Percentiles rank a stretch among this genome's conserved stretches.
phyloP scores from a whole-genome alignment of 495 filamentous ascomycete genomes.

The Neurospora sp. region DNA sequence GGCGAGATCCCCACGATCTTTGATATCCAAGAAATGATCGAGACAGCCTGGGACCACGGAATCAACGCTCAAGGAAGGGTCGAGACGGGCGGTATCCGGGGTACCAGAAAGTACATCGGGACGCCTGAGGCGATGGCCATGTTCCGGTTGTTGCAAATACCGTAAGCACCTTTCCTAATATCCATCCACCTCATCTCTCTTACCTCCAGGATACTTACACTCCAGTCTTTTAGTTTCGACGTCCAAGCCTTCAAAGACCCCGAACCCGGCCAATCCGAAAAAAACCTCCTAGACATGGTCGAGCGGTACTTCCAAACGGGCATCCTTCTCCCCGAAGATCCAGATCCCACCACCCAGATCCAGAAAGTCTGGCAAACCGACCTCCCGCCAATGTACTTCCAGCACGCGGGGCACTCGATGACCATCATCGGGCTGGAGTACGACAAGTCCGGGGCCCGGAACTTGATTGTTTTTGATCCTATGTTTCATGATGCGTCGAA shows the following conservation, averaged over 20 bases:
- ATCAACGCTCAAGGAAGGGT: constrained; percentile 62
- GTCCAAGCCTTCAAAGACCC: constrained; percentile 27
- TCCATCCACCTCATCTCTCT: background rate
- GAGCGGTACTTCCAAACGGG: constrained; percentile 62
- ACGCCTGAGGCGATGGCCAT: constrained; percentile 86
- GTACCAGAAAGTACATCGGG: constrained; percentile 92
- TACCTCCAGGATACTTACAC: background rate
- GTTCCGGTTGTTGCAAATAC: constrained; percentile 57
- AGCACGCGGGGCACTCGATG: constrained; percentile 83
- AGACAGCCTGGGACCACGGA: constrained; percentile 79
- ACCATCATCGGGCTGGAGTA: constrained; percentile 84
- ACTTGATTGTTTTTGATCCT: constrained; percentile 83
- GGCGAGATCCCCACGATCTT: constrained; percentile 66
- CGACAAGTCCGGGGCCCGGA: constrained; percentile 50
- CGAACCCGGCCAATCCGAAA: constrained; percentile 22
- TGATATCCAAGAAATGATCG: constrained; percentile 79
- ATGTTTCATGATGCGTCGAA: constrained; percentile 62
- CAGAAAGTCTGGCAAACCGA: constrained; percentile 55
- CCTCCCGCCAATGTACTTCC: constrained; percentile 81
- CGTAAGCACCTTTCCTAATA: too few species aligned
- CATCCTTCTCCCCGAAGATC: constrained; percentile 13
- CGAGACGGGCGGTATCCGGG: constrained; percentile 80
- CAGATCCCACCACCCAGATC: background rate
- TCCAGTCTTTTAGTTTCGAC: constrained; percentile 23
- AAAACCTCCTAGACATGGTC: constrained; percentile 50